Evolutionary conservation across 129 eudicot species (phyloP).

Genomic region (Cynara cardunculus): DNA sequence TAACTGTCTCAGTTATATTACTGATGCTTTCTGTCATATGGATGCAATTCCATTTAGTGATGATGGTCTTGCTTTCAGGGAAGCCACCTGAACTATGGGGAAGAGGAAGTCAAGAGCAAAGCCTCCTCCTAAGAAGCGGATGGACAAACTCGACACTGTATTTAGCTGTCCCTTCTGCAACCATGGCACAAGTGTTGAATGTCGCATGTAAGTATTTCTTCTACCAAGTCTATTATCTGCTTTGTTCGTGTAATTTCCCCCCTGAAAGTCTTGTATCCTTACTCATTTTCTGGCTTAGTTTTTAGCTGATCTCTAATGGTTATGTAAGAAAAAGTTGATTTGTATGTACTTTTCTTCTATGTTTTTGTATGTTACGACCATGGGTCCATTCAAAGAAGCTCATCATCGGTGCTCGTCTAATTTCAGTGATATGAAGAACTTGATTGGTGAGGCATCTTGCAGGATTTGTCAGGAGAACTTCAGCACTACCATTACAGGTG

Average conservation of each 20-base stretch:
- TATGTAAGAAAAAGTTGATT: neutral
- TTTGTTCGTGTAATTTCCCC: neutral
- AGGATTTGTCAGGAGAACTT: slow-evolving; percentile 89
- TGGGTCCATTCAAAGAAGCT: neutral
- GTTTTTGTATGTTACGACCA: neutral
- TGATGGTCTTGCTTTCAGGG: neutral
- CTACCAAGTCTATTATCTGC: neutral
- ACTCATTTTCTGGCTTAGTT: too few relatives aligned
- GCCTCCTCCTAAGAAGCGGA: slow-evolving; percentile 83
- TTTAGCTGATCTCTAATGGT: too few relatives aligned
- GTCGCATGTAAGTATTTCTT: slow-evolving; percentile 67
- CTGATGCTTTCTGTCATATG: neutral
- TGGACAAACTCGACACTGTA: slow-evolving; percentile 94
- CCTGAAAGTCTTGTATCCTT: neutral
- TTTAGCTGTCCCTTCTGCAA: slow-evolving; percentile 94
- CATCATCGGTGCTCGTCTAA: neutral
- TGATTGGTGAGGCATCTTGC: slow-evolving; percentile 85
- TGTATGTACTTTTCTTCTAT: neutral
- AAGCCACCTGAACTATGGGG: slow-evolving; percentile 54
- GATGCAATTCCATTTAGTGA: slow-evolving; percentile 5
- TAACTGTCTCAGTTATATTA: too few relatives aligned
- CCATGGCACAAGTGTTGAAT: slow-evolving; percentile 88
- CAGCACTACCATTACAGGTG: slow-evolving; percentile 84
- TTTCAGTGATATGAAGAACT: slow-evolving; percentile 91
- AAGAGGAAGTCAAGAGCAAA: slow-evolving; percentile 94